Conservation (phyloP, 805 yeast species). For the Tetrapisispora iriomotensis region DNA sequence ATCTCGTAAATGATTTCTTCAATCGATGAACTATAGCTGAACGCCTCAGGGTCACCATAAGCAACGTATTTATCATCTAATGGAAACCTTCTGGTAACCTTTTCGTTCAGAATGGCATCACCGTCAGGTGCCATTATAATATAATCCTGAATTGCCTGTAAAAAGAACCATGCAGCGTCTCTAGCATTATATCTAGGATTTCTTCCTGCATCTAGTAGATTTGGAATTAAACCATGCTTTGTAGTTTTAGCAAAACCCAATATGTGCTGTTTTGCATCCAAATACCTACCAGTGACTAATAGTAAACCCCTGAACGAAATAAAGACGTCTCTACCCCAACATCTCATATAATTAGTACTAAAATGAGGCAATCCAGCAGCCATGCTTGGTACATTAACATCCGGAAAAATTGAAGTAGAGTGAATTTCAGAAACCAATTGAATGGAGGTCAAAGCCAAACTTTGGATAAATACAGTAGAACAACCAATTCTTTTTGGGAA, state of each 20-base stretch:
- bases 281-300: conserved; percentile 65
- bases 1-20: conserved; percentile 77
- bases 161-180: conserved; percentile 94
- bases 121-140: conserved; percentile 62
- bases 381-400: conserved; percentile 53
- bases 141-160: conserved; percentile 84
- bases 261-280: conserved; percentile 73
- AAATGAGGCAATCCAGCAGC: conserved; percentile 98
- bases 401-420: conserved; percentile 67
- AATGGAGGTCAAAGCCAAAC: conserved; percentile 68
- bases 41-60: conserved; percentile 64
- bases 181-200: conserved; percentile 94
- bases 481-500: conserved; percentile 45
- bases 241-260: conserved; percentile 81
- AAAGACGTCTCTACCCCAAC: conserved; percentile 98
- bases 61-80: conserved; percentile 71
- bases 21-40: conserved; percentile 56
- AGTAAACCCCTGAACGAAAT: conserved; percentile 76
- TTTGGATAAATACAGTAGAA: conserved; percentile 67
- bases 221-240: conserved; percentile 93
- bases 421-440: conserved; percentile 76
- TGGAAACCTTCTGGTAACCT: conserved; percentile 78
- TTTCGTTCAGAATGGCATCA: conserved; percentile 50
- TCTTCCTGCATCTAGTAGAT: conserved; percentile 81
- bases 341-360: conserved; percentile 82